Percentiles rank a stretch among this genome's conserved stretches.
phyloP scores from a whole-genome alignment of 1,284 basidiomycete species.

The Microbotryum lychnidis-dioicae region DNA sequence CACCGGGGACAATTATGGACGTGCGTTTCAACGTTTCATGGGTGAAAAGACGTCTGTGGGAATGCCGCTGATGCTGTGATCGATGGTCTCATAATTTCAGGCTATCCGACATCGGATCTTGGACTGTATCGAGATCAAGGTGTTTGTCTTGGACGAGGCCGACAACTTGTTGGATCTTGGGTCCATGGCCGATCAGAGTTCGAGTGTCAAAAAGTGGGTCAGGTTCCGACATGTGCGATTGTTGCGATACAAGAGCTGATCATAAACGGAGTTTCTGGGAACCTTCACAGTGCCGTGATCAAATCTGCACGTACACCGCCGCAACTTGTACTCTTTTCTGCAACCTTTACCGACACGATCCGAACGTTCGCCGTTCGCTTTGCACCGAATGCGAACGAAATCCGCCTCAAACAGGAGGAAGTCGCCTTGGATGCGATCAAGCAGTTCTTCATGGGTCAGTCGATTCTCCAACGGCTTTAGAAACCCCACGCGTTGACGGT shows the following conservation, averaged over 20 bases:
- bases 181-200: conserved; percentile 81
- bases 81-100: conserved; percentile 24
- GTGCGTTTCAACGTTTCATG: conserved; percentile 44
- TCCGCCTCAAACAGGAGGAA: conserved; percentile 89
- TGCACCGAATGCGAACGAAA: conserved; percentile 91
- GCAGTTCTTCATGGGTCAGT: conserved; percentile 83
- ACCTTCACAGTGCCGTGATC: conserved; percentile 40
- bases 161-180: conserved; percentile 98
- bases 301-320: not conserved
- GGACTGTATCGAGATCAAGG: conserved; percentile 72
- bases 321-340: conserved; percentile 95
- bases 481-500: conserved; percentile 34
- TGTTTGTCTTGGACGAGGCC: conserved; percentile 96
- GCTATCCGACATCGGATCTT: conserved; percentile 17
- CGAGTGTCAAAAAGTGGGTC: conserved; percentile 84
- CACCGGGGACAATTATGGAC: conserved; percentile 89
- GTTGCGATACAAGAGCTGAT: no score
- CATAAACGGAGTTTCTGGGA: no score
- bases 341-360: conserved; percentile 93
- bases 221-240: not conserved
- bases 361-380: conserved; percentile 82
- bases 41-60: conserved; percentile 44
- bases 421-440: conserved; percentile 89
- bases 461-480: not conserved
- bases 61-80: conserved; percentile 48